Conservation (phyloP, 306 rosid species). For the Cicer cuneatum region DNA sequence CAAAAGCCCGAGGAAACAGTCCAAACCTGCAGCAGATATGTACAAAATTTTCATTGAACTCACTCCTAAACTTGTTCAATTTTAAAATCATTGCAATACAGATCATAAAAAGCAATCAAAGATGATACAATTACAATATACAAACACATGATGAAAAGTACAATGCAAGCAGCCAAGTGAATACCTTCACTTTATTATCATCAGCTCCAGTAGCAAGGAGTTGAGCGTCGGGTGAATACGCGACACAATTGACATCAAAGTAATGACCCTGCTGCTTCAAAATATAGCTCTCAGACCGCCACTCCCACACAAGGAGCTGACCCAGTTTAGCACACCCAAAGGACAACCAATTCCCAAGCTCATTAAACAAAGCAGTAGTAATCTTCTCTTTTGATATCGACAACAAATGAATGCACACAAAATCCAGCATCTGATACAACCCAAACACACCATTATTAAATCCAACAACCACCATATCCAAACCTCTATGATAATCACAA, state of each 20-base stretch:
- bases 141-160: slow-evolving; percentile 9
- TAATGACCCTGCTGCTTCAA: slow-evolving; percentile 99
- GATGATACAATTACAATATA: not conserved
- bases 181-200: slow-evolving; percentile 98
- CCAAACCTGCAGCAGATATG: slow-evolving; percentile 78
- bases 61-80: slow-evolving; percentile 13
- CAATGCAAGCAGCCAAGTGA: slow-evolving; percentile 16
- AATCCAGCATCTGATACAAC: slow-evolving; percentile 93
- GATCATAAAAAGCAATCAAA: slow-evolving; percentile 17
- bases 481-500: slow-evolving; percentile 80
- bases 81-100: not conserved
- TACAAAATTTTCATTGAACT: slow-evolving; percentile 21
- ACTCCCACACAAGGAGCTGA: slow-evolving; percentile 95
- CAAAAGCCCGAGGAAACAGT: slow-evolving; percentile 84
- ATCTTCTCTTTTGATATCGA: slow-evolving; percentile 88
- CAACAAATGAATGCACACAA: slow-evolving; percentile 80
- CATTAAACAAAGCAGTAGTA: slow-evolving; percentile 76
- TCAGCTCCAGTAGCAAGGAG: slow-evolving; percentile 95
- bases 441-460: slow-evolving; percentile 88
- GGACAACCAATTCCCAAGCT: slow-evolving; percentile 88
- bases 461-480: slow-evolving; percentile 84
- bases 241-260: slow-evolving; percentile 86
- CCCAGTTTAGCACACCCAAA: slow-evolving; percentile 94
- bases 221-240: slow-evolving; percentile 86
- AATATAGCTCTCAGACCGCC: slow-evolving; percentile 91